phyloP scores from a whole-genome alignment of 768 basidiomycete species.

The Pseudohyphozyma bogoriensis region DNA sequence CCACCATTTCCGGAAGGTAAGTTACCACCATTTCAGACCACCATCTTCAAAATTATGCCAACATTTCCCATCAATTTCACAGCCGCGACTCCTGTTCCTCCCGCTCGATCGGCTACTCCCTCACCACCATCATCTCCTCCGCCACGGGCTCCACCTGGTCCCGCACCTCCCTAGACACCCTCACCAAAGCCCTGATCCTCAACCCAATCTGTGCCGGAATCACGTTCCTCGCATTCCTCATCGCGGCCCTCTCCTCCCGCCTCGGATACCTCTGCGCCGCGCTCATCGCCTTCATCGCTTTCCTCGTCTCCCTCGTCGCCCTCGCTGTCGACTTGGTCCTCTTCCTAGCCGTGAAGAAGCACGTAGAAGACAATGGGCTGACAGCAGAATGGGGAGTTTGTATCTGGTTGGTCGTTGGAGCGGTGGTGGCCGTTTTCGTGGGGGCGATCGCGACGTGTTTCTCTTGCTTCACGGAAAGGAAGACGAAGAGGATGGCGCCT shows the following conservation, averaged over 20 bases:
- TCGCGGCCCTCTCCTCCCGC: constrained; percentile 34
- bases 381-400: not conserved
- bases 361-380: not conserved
- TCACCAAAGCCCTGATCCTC: constrained; percentile 36
- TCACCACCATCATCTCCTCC: not conserved
- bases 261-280: constrained; percentile 37
- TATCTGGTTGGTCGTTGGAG: not conserved
- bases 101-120: constrained; percentile 3
- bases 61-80: no score
- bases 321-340: constrained; percentile 29
- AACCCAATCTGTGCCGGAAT: constrained; percentile 37
- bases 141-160: not conserved
- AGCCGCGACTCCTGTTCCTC: no score
- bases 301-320: constrained; percentile 32
- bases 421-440: not conserved
- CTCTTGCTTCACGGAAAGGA: no score
- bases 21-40: no score
- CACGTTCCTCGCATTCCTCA: constrained; percentile 36
- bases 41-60: no score
- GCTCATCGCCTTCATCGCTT: constrained; percentile 34
- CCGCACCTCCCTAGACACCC: constrained; percentile 10
- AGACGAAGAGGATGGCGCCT: no score
- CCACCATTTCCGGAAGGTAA: no score
- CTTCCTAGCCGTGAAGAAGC: constrained; percentile 32
- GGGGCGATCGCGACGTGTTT: not conserved